Base-by-base conservation (phyloP, 176 grass and related monocot species). In the Carex cristatella region DNA sequence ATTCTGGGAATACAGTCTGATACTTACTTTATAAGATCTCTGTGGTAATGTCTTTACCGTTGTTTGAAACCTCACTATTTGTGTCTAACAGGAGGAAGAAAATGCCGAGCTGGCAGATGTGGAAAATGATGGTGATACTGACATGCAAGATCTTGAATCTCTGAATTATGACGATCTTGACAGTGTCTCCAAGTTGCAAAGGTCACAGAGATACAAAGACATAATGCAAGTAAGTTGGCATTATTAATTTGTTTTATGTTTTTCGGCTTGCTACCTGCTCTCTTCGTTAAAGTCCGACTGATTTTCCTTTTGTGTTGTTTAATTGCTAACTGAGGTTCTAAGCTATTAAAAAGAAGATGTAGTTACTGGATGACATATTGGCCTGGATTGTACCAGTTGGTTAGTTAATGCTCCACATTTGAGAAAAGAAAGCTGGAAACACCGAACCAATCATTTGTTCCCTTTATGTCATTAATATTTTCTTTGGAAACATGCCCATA, bases 141-240 rank as follows among this genome's bases (percentile, higher is more conserved):
- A 88, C 32, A 98, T 94, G 85, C 89, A 90, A 81, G 92, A 97
- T 40, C 81, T 94, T 32, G 89, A 88, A 69, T 88, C 86, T 82
- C 91, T 94, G 62, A 94, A 94, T 78, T 98, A 92, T 81, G 94
- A 97, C 32, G 91, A 93, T 84, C 91, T 98, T 44, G 85, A 98
- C 62, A 92, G 88, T 60, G 89, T 97, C 64, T 94, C 94, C 79
- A 98, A 98, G 65, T 85, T 94, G 83, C 89, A 98, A 82, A 94
- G 88, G 83, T 79, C 89, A 65, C 91, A 91, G 69, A 86, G 83
- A 68, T 98, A 93, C 75, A 90, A 51, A 81, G 88, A 92, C 70
- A 94, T 95, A 66, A 92, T 95, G 59, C 95, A 89, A 81, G 91
- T 94, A 88, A 66, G 90, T 84, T 46, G 68, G 42, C 56, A 54